phyloP scores from a whole-genome alignment of 306 rosid genomes.

The Pyrus betulifolia region DNA sequence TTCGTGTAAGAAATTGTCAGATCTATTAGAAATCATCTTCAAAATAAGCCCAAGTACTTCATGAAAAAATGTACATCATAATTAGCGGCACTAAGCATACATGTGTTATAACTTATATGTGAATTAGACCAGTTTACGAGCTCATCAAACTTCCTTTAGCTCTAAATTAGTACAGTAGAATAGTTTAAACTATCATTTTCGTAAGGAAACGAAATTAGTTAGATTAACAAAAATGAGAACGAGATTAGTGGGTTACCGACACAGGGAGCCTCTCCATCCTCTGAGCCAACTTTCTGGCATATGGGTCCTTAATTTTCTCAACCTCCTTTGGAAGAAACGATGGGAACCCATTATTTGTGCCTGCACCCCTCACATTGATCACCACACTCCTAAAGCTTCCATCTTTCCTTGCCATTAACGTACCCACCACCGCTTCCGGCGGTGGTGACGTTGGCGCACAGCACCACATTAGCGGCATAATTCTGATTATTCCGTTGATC shows the following conservation, averaged over 20 bases:
- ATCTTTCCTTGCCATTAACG: constrained; percentile 8
- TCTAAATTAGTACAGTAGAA: no score
- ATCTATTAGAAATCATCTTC: no score
- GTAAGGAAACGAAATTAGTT: not conserved
- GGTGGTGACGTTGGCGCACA: not conserved
- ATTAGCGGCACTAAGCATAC: not conserved
- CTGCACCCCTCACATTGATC: not conserved
- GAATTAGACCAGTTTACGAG: no score
- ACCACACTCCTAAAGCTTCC: constrained; percentile 12
- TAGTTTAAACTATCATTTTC: no score
- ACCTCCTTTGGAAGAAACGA: constrained; percentile 72
- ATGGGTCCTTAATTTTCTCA: constrained; percentile 52
- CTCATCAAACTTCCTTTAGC: no score
- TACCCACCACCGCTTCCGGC: not conserved
- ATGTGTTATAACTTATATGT: not conserved
- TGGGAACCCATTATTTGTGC: constrained; percentile 30
- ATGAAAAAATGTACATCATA: not conserved
- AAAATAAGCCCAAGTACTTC: not conserved
- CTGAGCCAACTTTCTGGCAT: constrained; percentile 58
- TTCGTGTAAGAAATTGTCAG: no score
- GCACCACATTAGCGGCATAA: constrained; percentile 5
- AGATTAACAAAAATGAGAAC: not conserved
- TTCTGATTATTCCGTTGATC: not conserved
- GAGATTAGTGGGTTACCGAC: constrained; percentile 17
- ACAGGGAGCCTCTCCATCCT: constrained; percentile 79